Evolutionary conservation across 495 filamentous ascomycete genomes (phyloP).

Genomic region (Podospora anserina): DNA sequence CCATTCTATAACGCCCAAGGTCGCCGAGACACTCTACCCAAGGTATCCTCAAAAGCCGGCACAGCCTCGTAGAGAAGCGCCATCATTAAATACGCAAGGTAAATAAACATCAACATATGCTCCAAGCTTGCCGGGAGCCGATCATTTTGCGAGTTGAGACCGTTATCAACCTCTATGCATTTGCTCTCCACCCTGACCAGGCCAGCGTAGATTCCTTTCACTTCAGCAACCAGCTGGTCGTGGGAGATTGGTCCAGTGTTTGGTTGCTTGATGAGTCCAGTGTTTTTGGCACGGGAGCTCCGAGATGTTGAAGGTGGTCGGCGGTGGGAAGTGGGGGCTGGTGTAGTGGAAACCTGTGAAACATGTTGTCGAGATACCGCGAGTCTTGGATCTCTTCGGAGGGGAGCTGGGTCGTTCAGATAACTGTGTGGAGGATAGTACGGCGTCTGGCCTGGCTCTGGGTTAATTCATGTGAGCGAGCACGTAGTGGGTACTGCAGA

Average conservation of each 20-base stretch:
- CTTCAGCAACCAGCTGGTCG: neutral
- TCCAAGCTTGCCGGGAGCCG: constrained; percentile 52
- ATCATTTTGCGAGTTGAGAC: neutral
- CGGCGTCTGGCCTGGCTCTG: too few species aligned
- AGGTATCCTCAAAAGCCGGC: constrained; percentile 69
- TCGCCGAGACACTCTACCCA: constrained; percentile 91
- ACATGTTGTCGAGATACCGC: too few species aligned
- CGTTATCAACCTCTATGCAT: neutral
- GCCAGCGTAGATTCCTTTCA: neutral
- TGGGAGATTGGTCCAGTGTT: neutral
- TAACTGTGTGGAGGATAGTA: too few species aligned
- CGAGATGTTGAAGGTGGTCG: too few species aligned
- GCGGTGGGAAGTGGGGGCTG: too few species aligned
- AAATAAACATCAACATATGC: constrained; percentile 78
- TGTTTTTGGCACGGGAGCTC: too few species aligned
- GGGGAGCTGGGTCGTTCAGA: too few species aligned
- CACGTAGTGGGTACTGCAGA: too few species aligned
- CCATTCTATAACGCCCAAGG: constrained; percentile 63
- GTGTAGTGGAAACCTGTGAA: too few species aligned
- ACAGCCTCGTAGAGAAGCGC: constrained; percentile 73
- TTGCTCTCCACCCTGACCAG: neutral
- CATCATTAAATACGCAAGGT: constrained; percentile 78
- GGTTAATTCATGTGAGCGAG: too few species aligned
- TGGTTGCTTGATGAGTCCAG: neutral
- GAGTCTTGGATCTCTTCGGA: too few species aligned